Percentiles rank a stretch among this genome's conserved stretches.
Conservation (phyloP, 768 basidiomycete species). For the Boletus sp. region DNA sequence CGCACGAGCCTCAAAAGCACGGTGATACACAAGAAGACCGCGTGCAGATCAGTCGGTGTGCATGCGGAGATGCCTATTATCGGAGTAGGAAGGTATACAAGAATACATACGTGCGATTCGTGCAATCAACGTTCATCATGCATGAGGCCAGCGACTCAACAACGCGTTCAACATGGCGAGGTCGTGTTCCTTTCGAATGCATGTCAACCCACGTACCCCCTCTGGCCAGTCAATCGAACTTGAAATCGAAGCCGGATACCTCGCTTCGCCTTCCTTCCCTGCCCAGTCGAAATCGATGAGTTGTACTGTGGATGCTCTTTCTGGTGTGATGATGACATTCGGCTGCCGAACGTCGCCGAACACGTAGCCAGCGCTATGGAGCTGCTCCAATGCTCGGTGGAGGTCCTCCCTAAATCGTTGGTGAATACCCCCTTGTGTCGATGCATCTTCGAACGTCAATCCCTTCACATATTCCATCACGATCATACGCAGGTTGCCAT, state of each 20-base stretch:
- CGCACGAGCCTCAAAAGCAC: too few relatives aligned
- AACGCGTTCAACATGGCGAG: constrained; percentile 18
- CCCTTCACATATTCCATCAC: constrained; percentile 38
- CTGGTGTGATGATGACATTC: constrained; percentile 31
- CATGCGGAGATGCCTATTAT: too few relatives aligned
- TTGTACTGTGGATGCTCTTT: background rate
- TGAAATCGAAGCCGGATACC: background rate
- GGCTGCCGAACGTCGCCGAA: constrained; percentile 37
- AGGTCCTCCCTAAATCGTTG: constrained; percentile 18
- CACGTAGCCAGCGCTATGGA: constrained; percentile 34
- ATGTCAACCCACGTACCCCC: background rate
- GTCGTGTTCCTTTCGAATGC: background rate
- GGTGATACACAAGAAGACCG: too few relatives aligned
- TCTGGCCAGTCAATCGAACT: background rate
- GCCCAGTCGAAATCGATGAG: constrained; percentile 5
- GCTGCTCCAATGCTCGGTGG: constrained; percentile 8
- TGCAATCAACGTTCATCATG: too few relatives aligned
- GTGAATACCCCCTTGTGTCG: constrained; percentile 3
- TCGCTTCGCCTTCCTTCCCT: background rate
- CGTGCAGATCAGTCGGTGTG: too few relatives aligned
- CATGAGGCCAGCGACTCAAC: too few relatives aligned
- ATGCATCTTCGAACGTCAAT: background rate
- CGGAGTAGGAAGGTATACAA: too few relatives aligned
- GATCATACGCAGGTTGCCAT: constrained; percentile 30
- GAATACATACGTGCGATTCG: too few relatives aligned